Evolutionary conservation across 1,139 yeast species (phyloP), one percentile per base, ranked within the genome.

Genomic region (Geotrichum candidum): DNA sequence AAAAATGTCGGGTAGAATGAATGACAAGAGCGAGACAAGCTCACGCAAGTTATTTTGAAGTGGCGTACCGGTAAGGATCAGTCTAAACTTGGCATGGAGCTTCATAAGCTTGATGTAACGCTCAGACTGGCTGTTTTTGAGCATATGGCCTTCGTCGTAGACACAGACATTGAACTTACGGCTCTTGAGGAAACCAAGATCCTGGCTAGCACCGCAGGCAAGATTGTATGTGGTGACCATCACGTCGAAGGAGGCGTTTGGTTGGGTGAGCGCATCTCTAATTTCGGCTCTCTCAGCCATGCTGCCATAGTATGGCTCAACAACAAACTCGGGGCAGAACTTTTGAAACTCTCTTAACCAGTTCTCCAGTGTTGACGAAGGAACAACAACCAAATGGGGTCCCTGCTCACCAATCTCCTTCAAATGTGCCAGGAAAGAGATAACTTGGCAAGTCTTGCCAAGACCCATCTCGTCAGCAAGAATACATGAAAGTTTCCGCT

Each of bases 391-490:
- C 45, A 76, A 74, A 75, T 88, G 96, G 0, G 96, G 96, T 0
- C 94, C 92, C 6, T 76, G 74, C 29, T 70, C 74, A 6, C 82
- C 82, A 53, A 75, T 78, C 67, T 89, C 87, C 70, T 90, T 88
- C 68, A 94, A 79, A 70, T 88, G 86, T 0, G 98, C 91, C 72
- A 94, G 77, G 71, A 94, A 92, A n/a, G 97, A 83, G 75, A 94
- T 91, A 35, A 94, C 96, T 76, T 94, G 98, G 74, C 96, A 88
- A 0, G 98, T 94, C 73, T 94, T 94, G 63, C 99, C 99, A 59
- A 94, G 78, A 13, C 98, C 98, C 98, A 92, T 91, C 74, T 94
- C 99, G 76, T 94, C 99, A 0, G 99, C 99, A 57, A 94, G 78
- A 63, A 94, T 94, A 76, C 99, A 92, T 9, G 97, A 90, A 62